Percentiles rank a stretch among this genome's conserved stretches.
Evolutionary conservation across 1,284 basidiomycete species (phyloP).

Genomic region (Moesziomyces sp.): DNA sequence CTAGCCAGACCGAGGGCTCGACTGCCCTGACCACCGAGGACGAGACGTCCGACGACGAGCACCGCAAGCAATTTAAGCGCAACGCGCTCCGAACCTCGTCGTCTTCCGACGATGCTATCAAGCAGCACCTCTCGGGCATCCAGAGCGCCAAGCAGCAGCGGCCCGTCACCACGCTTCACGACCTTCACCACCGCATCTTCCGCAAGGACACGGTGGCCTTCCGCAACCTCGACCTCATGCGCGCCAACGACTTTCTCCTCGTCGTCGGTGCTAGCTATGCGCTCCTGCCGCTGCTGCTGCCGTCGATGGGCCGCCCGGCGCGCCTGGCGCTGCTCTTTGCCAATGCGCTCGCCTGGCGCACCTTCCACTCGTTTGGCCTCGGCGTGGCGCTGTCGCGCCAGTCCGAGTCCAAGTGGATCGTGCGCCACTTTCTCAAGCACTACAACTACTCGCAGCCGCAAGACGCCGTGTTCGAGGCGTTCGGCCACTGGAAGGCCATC

Average conservation of each 20-base stretch:
- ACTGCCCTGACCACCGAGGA: constrained; percentile 45
- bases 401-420: constrained; percentile 85
- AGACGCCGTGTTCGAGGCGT: constrained; percentile 80
- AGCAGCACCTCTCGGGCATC: constrained; percentile 18
- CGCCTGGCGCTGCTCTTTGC: constrained; percentile 77
- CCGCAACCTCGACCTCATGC: constrained; percentile 83
- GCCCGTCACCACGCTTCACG: constrained; percentile 75
- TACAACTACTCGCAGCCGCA: constrained; percentile 68
- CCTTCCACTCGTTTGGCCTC: constrained; percentile 89
- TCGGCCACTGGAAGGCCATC: constrained; percentile 90
- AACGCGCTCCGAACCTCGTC: constrained; percentile 27
- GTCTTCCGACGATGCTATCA: constrained; percentile 44
- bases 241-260: constrained; percentile 77
- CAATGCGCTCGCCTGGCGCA: constrained; percentile 86
- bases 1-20: constrained; percentile 46
- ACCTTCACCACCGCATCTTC: constrained; percentile 90
- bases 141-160: constrained; percentile 8
- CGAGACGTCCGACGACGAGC: constrained; percentile 35
- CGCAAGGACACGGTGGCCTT: constrained; percentile 85
- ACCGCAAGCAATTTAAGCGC: constrained; percentile 13
- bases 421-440: constrained; percentile 89
- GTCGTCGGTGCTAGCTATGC: constrained; percentile 75
- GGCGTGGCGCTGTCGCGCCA: constrained; percentile 85
- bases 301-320: constrained; percentile 26
- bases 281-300: constrained; percentile 68